Conservation (phyloP, 2,329 filamentous ascomycete genomes). For the Ustulina deusta region DNA sequence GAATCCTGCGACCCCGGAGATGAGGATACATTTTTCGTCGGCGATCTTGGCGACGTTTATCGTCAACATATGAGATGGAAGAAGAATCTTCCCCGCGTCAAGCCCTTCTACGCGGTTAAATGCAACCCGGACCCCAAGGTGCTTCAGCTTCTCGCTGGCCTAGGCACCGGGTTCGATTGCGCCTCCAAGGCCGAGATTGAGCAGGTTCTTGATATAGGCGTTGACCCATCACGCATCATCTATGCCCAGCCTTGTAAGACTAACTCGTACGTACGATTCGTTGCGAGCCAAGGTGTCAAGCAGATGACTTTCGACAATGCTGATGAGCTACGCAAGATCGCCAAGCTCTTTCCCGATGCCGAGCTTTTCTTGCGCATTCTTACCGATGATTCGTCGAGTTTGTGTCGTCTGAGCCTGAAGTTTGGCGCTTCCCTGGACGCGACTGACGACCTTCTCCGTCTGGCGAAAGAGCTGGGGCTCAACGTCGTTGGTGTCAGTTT, state of each 20-base stretch:
- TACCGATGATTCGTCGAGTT: constrained; percentile 93
- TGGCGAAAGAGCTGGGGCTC: constrained; percentile 84
- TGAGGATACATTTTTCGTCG: constrained; percentile 98
- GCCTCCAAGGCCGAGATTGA: constrained; percentile 98
- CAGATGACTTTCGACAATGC: constrained; percentile 99
- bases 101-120: constrained; percentile 99
- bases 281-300: constrained; percentile 84
- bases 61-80: constrained; percentile 99
- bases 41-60: constrained; percentile 97
- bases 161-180: constrained; percentile 97
- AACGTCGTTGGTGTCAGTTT: constrained; percentile 97
- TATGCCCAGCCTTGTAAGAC: constrained; percentile 99
- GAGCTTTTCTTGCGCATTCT: constrained; percentile 94
- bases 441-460: constrained; percentile 78
- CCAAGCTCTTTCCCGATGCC: constrained; percentile 87
- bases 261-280: constrained; percentile 95
- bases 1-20: constrained; percentile 91
- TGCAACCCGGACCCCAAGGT: constrained; percentile 96
- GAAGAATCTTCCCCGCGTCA: constrained; percentile 89
- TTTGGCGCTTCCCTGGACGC: constrained; percentile 92
- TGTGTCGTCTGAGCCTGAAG: constrained; percentile 97
- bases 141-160: constrained; percentile 84
- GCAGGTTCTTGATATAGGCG: constrained; percentile 83
- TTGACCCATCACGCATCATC: constrained; percentile 92
- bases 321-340: constrained; percentile 98